These are phyloP conservation scores for Cicer pinnatifidum DNA, from an alignment of 306 rosid genomes.

Conservation along the genomic window DNA sequence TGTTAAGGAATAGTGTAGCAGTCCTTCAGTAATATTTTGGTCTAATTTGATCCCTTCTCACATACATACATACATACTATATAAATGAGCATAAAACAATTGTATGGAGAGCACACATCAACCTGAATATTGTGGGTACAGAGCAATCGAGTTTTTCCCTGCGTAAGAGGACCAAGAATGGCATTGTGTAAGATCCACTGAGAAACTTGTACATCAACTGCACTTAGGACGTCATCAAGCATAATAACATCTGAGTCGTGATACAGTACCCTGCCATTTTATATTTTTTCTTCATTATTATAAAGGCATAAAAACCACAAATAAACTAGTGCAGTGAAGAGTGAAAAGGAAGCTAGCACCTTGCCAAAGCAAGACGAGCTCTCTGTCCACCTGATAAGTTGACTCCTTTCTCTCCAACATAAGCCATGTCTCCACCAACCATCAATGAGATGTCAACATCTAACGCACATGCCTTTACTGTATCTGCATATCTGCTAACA, in stretches of 20 bases:
- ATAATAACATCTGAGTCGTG: constrained; percentile 76
- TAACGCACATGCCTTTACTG: constrained; percentile 76
- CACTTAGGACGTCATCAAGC: constrained; percentile 94
- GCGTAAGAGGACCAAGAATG: constrained; percentile 77
- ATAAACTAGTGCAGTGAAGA: constrained; percentile 20
- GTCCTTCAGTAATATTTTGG: not conserved
- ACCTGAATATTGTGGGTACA: constrained; percentile 92
- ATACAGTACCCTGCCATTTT: constrained; percentile 77
- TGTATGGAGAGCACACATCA: constrained; percentile 26
- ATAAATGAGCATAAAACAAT: not conserved
- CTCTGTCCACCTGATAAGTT: constrained; percentile 97
- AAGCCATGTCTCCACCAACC: constrained; percentile 94
- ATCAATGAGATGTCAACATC: constrained; percentile 84
- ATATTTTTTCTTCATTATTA: constrained; percentile 35
- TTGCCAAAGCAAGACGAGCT: constrained; percentile 96
- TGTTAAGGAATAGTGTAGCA: not conserved
- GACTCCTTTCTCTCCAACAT: constrained; percentile 85
- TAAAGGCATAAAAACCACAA: constrained; percentile 24
- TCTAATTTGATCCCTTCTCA: not conserved
- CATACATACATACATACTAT: not conserved
- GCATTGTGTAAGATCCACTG: constrained; percentile 75
- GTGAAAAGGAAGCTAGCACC: constrained; percentile 53
- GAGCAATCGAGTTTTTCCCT: constrained; percentile 69
- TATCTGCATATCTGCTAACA: constrained; percentile 71
- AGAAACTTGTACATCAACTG: constrained; percentile 93